Evolutionary conservation across 495 filamentous ascomycete genomes (phyloP), one percentile per base, ranked within the genome.

Genomic region (Penicillium atrosanguineum): DNA sequence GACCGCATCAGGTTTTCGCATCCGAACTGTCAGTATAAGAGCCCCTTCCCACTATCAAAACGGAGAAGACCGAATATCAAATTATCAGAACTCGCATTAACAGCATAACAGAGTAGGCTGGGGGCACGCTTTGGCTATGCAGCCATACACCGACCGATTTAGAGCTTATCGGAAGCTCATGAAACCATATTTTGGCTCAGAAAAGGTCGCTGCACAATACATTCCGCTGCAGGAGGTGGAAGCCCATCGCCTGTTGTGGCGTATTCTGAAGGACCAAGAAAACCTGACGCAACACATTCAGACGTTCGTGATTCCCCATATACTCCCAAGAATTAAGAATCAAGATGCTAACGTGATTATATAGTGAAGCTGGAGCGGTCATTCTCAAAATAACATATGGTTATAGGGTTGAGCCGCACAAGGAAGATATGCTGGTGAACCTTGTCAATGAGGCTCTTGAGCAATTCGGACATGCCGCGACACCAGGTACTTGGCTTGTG

Each of bases 341-440:
- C 14, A 37, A 25, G 57, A 44, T 23, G 48, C 23, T 14, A 20
- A 2, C 1, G 23, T 23, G 23, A 2, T 23, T 23, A 2, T 6
- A 18, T 28, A 76, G 67, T n/a, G 63, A 70, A 26, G 67, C 72
- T 5, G 78, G 71, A 3, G 65, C 67, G 0, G 51, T 78, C 7
- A 76, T 81, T 6, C 54, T 82, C 0, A 76, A 79, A 31, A 69
- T 79, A 5, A 56, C 62, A 4, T 83, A 82, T 47, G 78, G 76
- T 12, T 82, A 83, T 47, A 77, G 62, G 0, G 65, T 71, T 8
- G 74, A 80, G 38, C 56, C 69, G 0, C 61, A 71, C 36, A 47
- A 48, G 18, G 25, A 36, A 0, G 80, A 83, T 54, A 68, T 68
- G 29, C 57, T 83, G 2, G 67, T 83, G 3, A 47, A 73, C 19